Base-by-base conservation (phyloP, 78 protist genomes). In the Anaeramoeba flamelloides region DNA sequence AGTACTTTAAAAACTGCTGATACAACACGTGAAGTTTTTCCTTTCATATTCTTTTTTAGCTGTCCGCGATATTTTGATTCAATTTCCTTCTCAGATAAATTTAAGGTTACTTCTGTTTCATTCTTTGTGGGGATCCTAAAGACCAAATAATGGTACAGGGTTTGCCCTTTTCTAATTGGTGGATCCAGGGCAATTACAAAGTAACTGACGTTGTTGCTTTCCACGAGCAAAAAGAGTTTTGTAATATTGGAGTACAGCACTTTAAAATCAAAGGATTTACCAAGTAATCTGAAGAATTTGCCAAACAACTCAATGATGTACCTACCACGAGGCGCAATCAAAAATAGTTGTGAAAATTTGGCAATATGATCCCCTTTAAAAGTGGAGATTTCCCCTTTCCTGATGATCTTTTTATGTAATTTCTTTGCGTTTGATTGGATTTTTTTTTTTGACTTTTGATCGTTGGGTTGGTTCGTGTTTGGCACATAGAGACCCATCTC, bases 311-410 rank as follows among this genome's bases (percentile, higher is more conserved):
- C 88, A 64, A 88, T 74, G 38, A 86, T 89, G 80, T 83, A 80
- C 41, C 88, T 80, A 53, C 89, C 91, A 77, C 90, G 82, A 77
- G 90, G 90, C 38, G 86, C 86, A 41, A 84, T 76, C 81, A 85
- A 38, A 31, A 38, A 78, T n/a, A 88, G 74, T 17, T 86, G 40
- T 1, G 41, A n/a, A 38, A 87, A 12, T 2, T 65, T 82, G 22
- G 74, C 88, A 38, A 86, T n/a, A n/a, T n/a, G n/a, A n/a, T n/a
- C n/a, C n/a, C n/a, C n/a, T n/a, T n/a, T n/a, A n/a, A n/a, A n/a
- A n/a, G n/a, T n/a, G n/a, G n/a, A n/a, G n/a, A n/a, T n/a, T n/a
- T n/a, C n/a, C n/a, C n/a, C n/a, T n/a, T n/a, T n/a, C n/a, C n/a
- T n/a, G n/a, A n/a, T n/a, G n/a, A n/a, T n/a, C n/a, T n/a, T n/a